A percentile compares a stretch with the other conserved stretches of the same genome.
phyloP scores from a whole-genome alignment of 768 basidiomycete genomes.

The Pleurotus salmoneostramineus region DNA sequence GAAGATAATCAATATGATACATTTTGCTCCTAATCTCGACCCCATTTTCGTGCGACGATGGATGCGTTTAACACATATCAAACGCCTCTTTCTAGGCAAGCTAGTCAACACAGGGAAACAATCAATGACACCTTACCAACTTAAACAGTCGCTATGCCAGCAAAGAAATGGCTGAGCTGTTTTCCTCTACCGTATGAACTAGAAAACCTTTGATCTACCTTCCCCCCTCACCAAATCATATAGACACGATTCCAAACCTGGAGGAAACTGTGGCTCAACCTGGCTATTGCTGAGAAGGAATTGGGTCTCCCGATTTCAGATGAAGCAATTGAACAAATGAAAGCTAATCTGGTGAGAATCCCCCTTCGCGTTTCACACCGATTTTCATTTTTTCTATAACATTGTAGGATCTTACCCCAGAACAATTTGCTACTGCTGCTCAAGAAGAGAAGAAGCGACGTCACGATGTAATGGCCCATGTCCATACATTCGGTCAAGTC shows the following conservation, averaged over 20 bases:
- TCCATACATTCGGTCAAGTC: slow-evolving; percentile 92
- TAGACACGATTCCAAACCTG: slow-evolving; percentile 96
- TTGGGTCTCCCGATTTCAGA: slow-evolving; percentile 88
- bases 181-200: slow-evolving; percentile 80
- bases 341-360: slow-evolving; percentile 72
- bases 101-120: too few species aligned
- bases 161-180: slow-evolving; percentile 97
- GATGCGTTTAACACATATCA: slow-evolving; percentile 72
- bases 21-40: too few species aligned
- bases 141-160: slow-evolving; percentile 88
- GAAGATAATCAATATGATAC: too few species aligned
- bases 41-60: slow-evolving; percentile 34
- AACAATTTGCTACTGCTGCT: slow-evolving; percentile 90
- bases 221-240: not conserved
- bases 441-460: slow-evolving; percentile 95
- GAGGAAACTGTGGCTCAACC: slow-evolving; percentile 93
- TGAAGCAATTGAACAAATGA: slow-evolving; percentile 93
- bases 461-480: slow-evolving; percentile 99
- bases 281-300: slow-evolving; percentile 95
- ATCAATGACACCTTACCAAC: too few species aligned
- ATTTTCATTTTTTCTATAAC: slow-evolving; percentile 5
- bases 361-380: not conserved
- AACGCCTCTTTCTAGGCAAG: slow-evolving; percentile 70
- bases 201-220: not conserved
- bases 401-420: slow-evolving; percentile 69